Evolutionary conservation across 805 yeast genomes (phyloP), one percentile per base, ranked within the genome.

Genomic region (Yarrowia sp.): DNA sequence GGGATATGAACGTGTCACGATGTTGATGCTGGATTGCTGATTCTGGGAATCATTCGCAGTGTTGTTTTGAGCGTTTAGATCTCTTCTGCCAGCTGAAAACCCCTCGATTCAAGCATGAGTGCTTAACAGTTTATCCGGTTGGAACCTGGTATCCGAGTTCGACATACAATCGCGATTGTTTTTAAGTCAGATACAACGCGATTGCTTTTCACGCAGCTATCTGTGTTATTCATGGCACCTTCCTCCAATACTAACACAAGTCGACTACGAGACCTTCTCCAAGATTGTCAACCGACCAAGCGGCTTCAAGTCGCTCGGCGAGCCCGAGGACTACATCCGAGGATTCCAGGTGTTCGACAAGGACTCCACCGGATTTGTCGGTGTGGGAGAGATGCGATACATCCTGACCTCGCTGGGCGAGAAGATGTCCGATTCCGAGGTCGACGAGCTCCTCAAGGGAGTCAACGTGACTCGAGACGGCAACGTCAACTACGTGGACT

Each of bases 301-400:
- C 68, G 96, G 96, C 0, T 90, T 88, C 81, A 87, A 87, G 75
- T 85, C 90, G 39, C 81, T 89, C 64, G 97, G 97, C 13, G 88
- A 88, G 69, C 91, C 96, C 41, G 90, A 86, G 75, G 99, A 94
- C 74, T 94, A 93, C 75, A 84, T 94, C 71, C 89, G 93, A 72
- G 94, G 93, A 0, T 94, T 94, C 83, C 98, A 94, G 78, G 97
- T 94, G 6, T 94, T 94, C 69, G 99, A 94, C 78, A 94, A 93
- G 78, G 96, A 91, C 67, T 84, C 87, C 66, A 88, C 97, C 18
- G 99, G 99, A 5, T 89, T 86, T 77, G 94, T 94, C 68, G 96
- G 97, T 39, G 96, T 94, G 46, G 99, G 99, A 63, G 98, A 94
- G 77, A 82, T 94, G 70, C 84, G 96, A 74, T 94, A 94, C 76